Evolutionary conservation across 306 rosid species (phyloP), one percentile per base, ranked within the genome.

Genomic region (Acacia melanoxylon): DNA sequence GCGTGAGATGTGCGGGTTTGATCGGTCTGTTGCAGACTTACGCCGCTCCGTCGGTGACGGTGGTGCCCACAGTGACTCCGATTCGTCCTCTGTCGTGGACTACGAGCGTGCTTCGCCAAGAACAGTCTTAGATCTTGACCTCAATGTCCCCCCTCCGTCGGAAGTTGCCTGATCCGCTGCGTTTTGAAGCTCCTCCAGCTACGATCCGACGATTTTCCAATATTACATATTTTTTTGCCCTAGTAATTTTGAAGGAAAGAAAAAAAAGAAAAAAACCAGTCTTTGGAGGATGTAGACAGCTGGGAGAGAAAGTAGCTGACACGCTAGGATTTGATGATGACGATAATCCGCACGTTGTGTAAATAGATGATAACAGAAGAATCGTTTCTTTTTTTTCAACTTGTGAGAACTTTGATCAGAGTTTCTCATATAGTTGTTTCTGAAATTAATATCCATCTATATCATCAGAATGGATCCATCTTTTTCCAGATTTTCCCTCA

Each of bases 61-160:
- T 0, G 84, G 78, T 25, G 59, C 80, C 0, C 81, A 76, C n/a
- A 89, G 94, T 63, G 93, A 89, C 58, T 87, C 91, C 0, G 90
- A 84, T 44, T 83, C 97, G 2, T 87, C 91, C 2, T 86, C 91
- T 1, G 87, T 89, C 5, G 90, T 86, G 14, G 87, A 90, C 63
- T 89, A 75, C 71, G 88, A 89, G 42, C 85, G 33, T 12, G 63
- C 78, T 6, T 74, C 80, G 2, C 77, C 74, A 20, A 33, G 51
- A 2, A 74, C 80, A 66, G 70, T 81, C 19, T 74, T 90, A 56
- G 91, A 88, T 85, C 89, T 92, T 19, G 97, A 92, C 84, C 97
- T 92, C 3, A 92, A 92, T 74, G 82, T 72, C 14, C 88, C 90
- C 8, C 90, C 94, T 0, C 90, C 89, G 1, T 69, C 85, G 10